Base-by-base conservation (phyloP, 768 basidiomycete genomes). In the Kwoniella sp. region DNA sequence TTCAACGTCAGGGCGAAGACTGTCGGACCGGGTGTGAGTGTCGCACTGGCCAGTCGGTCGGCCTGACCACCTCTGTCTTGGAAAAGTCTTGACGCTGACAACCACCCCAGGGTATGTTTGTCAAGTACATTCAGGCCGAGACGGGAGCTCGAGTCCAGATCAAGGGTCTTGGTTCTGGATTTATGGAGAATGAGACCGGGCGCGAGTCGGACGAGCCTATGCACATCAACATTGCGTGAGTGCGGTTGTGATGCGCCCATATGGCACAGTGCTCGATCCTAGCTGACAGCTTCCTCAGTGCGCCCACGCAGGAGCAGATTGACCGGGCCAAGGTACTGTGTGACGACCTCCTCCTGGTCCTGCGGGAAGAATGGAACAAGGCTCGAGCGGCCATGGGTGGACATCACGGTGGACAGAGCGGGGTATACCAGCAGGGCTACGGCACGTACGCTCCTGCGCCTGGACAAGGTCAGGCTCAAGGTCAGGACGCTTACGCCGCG, bases 1-100 rank as follows among this genome's bases (percentile, higher is more conserved):
- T 99, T 99, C 76, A 96, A 99, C 73, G 85, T 99, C 43, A 80
- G 93, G 50, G 93, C 93, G 20, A 99, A 99, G 75, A 90, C 96
- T 17, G 93, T 98, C 25, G 93, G 93, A 12, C 93, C 93, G 11
- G 84, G 83, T 57, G 90, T 91, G 73, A 53, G 82, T 79, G 10
- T 14, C 1, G 25, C 31, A 46, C 45, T 42, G 19, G 15, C 6
- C 26, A 33, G 20, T 0, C 23, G 22, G 17, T 3, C 19, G 15
- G 31, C 41, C 27, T 17, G 10, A 19, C 31, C 29, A n/a, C 22
- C 19, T 20, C 7, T 20, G 32, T 14, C 22, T 26, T 43, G 14
- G n/a, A n/a, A n/a, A n/a, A n/a, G n/a, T n/a, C 17, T 36, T 45
- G 17, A 7, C n/a, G n/a, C n/a, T 10, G 26, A 41, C 14, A 34